Percentiles rank a stretch among this genome's conserved stretches.
phyloP scores from a whole-genome alignment of 352 stramenopile species.

The Globisporangium nodosum region DNA sequence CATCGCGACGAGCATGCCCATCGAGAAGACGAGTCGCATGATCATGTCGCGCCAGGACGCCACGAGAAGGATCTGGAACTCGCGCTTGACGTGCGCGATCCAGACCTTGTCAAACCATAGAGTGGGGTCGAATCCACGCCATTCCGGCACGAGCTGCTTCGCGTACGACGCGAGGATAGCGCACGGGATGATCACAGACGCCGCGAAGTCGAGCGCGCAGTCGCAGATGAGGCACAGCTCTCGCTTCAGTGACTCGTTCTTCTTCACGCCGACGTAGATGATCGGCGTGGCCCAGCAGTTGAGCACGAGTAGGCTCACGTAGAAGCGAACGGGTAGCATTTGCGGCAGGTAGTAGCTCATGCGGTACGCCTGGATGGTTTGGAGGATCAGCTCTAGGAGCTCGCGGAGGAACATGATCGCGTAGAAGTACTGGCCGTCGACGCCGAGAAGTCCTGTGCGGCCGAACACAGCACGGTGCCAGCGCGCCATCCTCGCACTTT shows the following conservation, averaged over 20 bases:
- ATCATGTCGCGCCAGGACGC: constrained; percentile 25
- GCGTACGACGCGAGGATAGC: constrained; percentile 10
- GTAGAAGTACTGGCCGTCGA: not conserved
- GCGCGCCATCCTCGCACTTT: not conserved
- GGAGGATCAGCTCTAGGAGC: not conserved
- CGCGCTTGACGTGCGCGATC: constrained; percentile 21
- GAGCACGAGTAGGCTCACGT: constrained; percentile 7
- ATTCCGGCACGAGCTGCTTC: constrained; percentile 1
- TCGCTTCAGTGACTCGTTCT: constrained; percentile 8
- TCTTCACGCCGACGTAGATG: not conserved
- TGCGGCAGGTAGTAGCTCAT: constrained; percentile 12
- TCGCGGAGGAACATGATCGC: not conserved
- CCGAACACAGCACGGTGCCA: not conserved
- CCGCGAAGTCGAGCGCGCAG: constrained; percentile 14
- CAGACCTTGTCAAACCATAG: constrained; percentile 23
- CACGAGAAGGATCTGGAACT: constrained; percentile 22
- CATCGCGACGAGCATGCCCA: constrained; percentile 25
- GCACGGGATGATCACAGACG: constrained; percentile 10
- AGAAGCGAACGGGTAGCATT: constrained; percentile 6
- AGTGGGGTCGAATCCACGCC: not conserved
- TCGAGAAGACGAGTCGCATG: constrained; percentile 29
- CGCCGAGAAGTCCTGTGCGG: not conserved
- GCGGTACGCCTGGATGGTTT: constrained; percentile 20
- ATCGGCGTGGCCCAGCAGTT: constrained; percentile 22
- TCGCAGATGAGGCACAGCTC: constrained; percentile 8